These are phyloP conservation scores for Phytophthora pseudosyringae DNA, from an alignment of 352 stramenopile genomes.

Conservation along the genomic window DNA sequence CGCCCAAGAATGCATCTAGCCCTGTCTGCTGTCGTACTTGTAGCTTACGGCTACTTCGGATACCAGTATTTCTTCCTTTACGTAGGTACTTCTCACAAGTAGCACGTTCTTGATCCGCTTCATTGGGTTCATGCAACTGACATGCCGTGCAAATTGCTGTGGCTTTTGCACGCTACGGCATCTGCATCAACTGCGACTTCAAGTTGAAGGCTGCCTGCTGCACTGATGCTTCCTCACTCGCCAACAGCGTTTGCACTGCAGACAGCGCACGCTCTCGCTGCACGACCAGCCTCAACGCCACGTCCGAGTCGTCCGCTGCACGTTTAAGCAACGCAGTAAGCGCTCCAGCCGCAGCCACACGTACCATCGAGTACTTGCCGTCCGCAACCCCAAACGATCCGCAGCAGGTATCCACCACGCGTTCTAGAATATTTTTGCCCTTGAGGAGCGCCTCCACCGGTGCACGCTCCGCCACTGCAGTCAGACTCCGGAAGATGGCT, in stretches of 20 bases:
- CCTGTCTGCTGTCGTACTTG: no score
- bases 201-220: slow-evolving; percentile 62
- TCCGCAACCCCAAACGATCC: slow-evolving; percentile 65
- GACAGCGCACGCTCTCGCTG: slow-evolving; percentile 52
- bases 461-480: slow-evolving; percentile 42
- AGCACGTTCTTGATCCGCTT: no score
- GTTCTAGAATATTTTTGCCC: slow-evolving; percentile 36
- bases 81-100: no score
- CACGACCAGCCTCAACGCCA: slow-evolving; percentile 56
- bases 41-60: no score
- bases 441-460: slow-evolving; percentile 22
- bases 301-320: slow-evolving; percentile 28
- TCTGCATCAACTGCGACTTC: slow-evolving; percentile 49
- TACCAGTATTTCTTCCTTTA: no score
- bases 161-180: slow-evolving; percentile 9
- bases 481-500: slow-evolving; percentile 54
- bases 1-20: no score
- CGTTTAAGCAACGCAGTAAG: slow-evolving; percentile 55
- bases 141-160: no score
- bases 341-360: slow-evolving; percentile 59
- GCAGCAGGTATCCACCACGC: slow-evolving; percentile 53
- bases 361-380: slow-evolving; percentile 75
- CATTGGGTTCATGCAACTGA: no score
- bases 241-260: slow-evolving; percentile 51
- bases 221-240: slow-evolving; percentile 66